phyloP scores from a whole-genome alignment of 495 filamentous ascomycete genomes.

The Hypoxylon fragiforme region DNA sequence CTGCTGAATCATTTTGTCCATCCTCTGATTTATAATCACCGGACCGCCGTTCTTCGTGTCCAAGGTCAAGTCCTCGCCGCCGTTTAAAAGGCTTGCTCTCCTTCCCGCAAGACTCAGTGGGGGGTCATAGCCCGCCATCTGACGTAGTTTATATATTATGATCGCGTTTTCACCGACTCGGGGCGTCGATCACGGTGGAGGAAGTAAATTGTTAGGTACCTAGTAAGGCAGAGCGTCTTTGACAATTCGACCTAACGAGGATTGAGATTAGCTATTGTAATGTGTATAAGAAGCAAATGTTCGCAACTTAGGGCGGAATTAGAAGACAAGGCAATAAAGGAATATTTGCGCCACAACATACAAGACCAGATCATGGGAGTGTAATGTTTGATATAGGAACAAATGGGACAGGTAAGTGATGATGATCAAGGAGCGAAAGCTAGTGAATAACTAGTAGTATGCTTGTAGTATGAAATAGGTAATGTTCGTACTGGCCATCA shows the following conservation, averaged over 20 bases:
- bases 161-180: background rate
- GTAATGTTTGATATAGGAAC: too few species aligned
- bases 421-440: background rate
- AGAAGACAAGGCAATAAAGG: background rate
- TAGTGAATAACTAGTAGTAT: background rate
- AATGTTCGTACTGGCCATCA: background rate
- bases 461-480: background rate
- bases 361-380: background rate
- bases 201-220: conserved; percentile 1
- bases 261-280: too few species aligned
- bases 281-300: too few species aligned
- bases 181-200: conserved; percentile 2
- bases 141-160: background rate
- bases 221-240: too few species aligned
- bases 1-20: conserved; percentile 54
- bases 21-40: conserved; percentile 39
- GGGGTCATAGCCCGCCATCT: conserved; percentile 46
- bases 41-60: conserved; percentile 43
- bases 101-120: conserved; percentile 50
- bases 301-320: too few species aligned
- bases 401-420: background rate
- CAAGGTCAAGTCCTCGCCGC: conserved; percentile 46
- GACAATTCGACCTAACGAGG: too few species aligned
- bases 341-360: background rate
- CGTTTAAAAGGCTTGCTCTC: conserved; percentile 45